A percentile compares a stretch with the other conserved stretches of the same genome.
Evolutionary conservation across 2,329 filamentous ascomycete genomes (phyloP).

Genomic region (Venturia pyrina): DNA sequence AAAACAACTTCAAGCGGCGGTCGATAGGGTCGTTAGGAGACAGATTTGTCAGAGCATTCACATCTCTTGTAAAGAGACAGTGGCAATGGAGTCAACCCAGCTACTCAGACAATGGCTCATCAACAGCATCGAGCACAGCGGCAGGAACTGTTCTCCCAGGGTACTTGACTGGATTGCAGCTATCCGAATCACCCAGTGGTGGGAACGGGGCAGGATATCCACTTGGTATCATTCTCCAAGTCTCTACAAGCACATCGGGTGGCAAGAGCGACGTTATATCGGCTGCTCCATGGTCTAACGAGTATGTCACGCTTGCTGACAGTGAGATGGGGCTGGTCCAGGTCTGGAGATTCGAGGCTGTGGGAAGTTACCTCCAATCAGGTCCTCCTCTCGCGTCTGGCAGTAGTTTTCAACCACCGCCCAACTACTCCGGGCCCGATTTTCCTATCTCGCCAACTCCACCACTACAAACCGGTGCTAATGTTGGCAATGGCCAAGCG

Average conservation of each 20-base stretch:
- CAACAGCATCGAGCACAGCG: neutral
- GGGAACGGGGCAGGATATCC: neutral
- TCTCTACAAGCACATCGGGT: conserved; percentile 4
- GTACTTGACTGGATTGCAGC: neutral
- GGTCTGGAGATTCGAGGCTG: conserved; percentile 6
- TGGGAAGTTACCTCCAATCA: neutral
- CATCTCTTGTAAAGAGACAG: neutral
- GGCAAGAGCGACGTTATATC: neutral
- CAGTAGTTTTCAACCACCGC: neutral
- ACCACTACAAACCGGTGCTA: no score
- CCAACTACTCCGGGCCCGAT: neutral
- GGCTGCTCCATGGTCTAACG: conserved; percentile 7
- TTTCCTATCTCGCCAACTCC: neutral
- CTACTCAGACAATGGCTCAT: neutral
- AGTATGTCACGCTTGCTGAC: conserved; percentile 3
- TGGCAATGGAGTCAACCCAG: neutral
- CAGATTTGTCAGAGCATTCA: neutral
- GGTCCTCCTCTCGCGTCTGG: neutral
- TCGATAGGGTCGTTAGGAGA: neutral
- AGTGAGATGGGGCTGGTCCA: conserved; percentile 8
- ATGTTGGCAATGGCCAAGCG: neutral
- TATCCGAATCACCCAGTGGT: neutral
- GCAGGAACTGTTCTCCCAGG: neutral
- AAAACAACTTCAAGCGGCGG: neutral
- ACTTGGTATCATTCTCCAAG: conserved; percentile 3